These are phyloP conservation scores for Apophysomyces trapeziformis DNA, from an alignment of 371 early-diverging fungal genomes.

Conservation along the genomic window DNA sequence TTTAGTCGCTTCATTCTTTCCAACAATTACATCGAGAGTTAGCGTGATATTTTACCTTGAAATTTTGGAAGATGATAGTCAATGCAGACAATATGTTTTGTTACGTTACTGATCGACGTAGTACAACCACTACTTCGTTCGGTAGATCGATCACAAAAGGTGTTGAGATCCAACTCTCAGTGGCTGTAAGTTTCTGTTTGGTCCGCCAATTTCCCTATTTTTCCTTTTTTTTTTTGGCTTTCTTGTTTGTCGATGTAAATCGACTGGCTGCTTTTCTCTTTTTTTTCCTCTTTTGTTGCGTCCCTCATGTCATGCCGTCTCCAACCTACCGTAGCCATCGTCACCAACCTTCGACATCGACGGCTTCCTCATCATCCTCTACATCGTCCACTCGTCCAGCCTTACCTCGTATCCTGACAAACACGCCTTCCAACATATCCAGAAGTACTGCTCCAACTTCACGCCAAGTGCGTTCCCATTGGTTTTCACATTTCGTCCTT, in stretches of 20 bases:
- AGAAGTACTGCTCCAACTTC: slow-evolving; percentile 52
- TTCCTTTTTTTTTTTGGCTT: background rate
- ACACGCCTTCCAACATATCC: slow-evolving; percentile 50
- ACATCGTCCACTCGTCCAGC: slow-evolving; percentile 49
- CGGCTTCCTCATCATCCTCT: slow-evolving; percentile 46
- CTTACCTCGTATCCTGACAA: slow-evolving; percentile 48
- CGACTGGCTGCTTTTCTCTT: background rate
- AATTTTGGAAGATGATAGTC: no score
- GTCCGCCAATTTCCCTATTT: background rate
- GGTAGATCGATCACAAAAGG: no score
- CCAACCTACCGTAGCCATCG: slow-evolving; percentile 46
- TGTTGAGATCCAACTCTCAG: no score
- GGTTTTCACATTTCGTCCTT: slow-evolving; percentile 52
- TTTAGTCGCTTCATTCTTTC: no score
- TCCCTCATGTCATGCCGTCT: slow-evolving; percentile 16
- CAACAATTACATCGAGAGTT: no score
- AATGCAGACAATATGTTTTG: no score
- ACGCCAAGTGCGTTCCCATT: slow-evolving; percentile 51
- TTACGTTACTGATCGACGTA: no score
- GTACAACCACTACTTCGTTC: no score
- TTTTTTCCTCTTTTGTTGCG: slow-evolving; percentile 9
- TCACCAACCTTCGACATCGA: slow-evolving; percentile 49
- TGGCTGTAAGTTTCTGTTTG: background rate
- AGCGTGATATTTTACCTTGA: no score
- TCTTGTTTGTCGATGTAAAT: background rate